phyloP scores from a whole-genome alignment of 768 basidiomycete species.

The Ramaria rubella region DNA sequence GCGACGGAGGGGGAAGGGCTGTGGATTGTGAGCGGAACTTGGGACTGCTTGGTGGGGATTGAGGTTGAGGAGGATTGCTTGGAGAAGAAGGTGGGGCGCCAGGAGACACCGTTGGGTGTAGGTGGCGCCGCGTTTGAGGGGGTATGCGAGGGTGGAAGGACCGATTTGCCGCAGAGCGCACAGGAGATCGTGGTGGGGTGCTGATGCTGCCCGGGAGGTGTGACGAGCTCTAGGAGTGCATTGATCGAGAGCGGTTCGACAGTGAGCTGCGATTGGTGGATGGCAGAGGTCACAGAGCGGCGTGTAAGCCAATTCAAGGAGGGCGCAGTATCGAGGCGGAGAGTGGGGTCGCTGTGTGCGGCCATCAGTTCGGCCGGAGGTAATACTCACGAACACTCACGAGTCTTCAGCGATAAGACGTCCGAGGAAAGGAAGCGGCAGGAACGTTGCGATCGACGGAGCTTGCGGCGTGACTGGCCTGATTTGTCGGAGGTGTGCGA shows the following conservation, averaged over 20 bases:
- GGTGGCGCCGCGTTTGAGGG: conserved; percentile 27
- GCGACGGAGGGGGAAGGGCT: conserved; percentile 23
- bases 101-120: conserved; percentile 23
- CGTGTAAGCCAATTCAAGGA: conserved; percentile 92
- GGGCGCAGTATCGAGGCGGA: conserved; percentile 90
- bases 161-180: conserved; percentile 66
- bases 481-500: conserved; percentile 67
- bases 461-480: conserved; percentile 54
- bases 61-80: conserved; percentile 28
- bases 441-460: conserved; percentile 67
- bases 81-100: conserved; percentile 18
- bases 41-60: conserved; percentile 40
- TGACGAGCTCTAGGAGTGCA: conserved; percentile 45
- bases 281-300: conserved; percentile 74
- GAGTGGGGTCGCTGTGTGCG: conserved; percentile 75
- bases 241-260: conserved; percentile 77
- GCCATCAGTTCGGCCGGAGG: conserved; percentile 12
- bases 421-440: conserved; percentile 71
- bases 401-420: conserved; percentile 77
- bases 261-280: conserved; percentile 78
- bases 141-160: conserved; percentile 34
- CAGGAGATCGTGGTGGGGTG: conserved; percentile 53
- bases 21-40: conserved; percentile 35
- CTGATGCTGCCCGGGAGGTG: conserved; percentile 24
- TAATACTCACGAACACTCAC: conserved; percentile 43